These are phyloP conservation scores for Pestalotiopsis sp. DNA, from an alignment of 2,329 filamentous ascomycete species.

Conservation along the genomic window DNA sequence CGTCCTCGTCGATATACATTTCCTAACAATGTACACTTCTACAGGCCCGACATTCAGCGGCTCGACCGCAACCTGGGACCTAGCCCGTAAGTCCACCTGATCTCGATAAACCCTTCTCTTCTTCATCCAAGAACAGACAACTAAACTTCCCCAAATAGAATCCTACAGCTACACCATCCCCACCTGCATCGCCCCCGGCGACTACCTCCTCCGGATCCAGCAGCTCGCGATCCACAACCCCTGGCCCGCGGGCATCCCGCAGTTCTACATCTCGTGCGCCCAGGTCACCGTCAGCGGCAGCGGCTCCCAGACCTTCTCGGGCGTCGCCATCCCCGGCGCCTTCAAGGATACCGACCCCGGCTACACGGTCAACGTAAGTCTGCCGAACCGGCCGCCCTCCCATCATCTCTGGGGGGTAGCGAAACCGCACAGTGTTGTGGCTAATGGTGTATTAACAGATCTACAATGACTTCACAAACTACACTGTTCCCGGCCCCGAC, in stretches of 20 bases:
- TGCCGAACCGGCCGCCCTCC: too few relatives aligned
- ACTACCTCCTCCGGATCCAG: slow-evolving; percentile 62
- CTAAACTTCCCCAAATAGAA: slow-evolving; percentile 16
- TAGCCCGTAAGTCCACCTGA: slow-evolving; percentile 27
- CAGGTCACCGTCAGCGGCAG: slow-evolving; percentile 48
- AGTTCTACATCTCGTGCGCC: slow-evolving; percentile 50
- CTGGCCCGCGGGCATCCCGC: slow-evolving; percentile 41
- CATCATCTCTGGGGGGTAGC: too few relatives aligned
- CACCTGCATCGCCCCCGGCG: slow-evolving; percentile 52
- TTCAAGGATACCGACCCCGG: slow-evolving; percentile 41
- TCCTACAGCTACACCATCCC: slow-evolving; percentile 48
- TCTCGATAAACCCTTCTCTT: not conserved
- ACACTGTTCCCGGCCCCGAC: slow-evolving; percentile 33
- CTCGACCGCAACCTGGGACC: slow-evolving; percentile 33
- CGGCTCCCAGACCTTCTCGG: slow-evolving; percentile 29
- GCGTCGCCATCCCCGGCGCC: slow-evolving; percentile 37
- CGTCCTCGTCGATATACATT: not conserved
- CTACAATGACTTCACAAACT: slow-evolving; percentile 32
- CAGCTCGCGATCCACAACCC: slow-evolving; percentile 63
- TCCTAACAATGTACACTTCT: slow-evolving; percentile 1
- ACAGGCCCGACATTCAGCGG: slow-evolving; percentile 35
- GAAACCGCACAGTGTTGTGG: not conserved
- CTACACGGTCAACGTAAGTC: slow-evolving; percentile 44
- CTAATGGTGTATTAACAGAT: slow-evolving; percentile 16
- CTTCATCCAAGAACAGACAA: not conserved